Evolutionary conservation across 345 rosid genomes (phyloP), one percentile per base, ranked within the genome.

Genomic region (Corchorus olitorius): DNA sequence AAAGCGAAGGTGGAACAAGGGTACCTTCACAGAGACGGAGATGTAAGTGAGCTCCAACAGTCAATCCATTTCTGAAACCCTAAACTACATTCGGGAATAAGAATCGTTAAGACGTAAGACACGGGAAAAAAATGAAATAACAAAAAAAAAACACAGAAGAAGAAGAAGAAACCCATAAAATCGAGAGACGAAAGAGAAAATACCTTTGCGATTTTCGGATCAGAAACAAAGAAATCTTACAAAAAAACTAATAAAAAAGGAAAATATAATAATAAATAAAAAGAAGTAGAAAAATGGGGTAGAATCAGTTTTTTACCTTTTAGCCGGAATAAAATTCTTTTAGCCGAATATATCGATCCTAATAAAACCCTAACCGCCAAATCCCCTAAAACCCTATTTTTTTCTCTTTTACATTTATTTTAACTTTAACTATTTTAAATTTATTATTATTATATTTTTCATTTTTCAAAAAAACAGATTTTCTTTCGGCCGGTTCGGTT

Each of bases 41-140:
- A 14, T 58, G 37, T 53, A 4, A 39, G 43, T 39, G 27, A 76
- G 43, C 80, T 45, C 60, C 79, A 49, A 66, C 58, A 65, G 37
- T 80, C 22, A 72, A 65, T 49, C 61, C 63, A 70, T 60, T 27
- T 16, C 45, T 48, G 65, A 75, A 80, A 50, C 74, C 74, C 79
- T 79, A 70, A 80, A 76, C 62, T n/a, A 37, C 75, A 55, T 35
- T 72, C 2, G 39, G 19, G 75, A 45, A 72, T 27, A 55, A 45
- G 58, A 61, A 33, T 48, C 2, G 20, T 45, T 12, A 54, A 20
- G 63, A 59, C 63, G 10, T 1, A 46, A 19, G 20, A 33, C 12
- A 65, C 19, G 22, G 37, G 45, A 4, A 14, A 50, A 39, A 11
- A 2, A 62, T 20, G n/a, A 13, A 39, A 65, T 20, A 9, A 3